Percentiles rank a stretch among this genome's conserved stretches.
Conservation (phyloP, 2,329 filamentous ascomycete genomes). For the Dactylellina sp. region DNA sequence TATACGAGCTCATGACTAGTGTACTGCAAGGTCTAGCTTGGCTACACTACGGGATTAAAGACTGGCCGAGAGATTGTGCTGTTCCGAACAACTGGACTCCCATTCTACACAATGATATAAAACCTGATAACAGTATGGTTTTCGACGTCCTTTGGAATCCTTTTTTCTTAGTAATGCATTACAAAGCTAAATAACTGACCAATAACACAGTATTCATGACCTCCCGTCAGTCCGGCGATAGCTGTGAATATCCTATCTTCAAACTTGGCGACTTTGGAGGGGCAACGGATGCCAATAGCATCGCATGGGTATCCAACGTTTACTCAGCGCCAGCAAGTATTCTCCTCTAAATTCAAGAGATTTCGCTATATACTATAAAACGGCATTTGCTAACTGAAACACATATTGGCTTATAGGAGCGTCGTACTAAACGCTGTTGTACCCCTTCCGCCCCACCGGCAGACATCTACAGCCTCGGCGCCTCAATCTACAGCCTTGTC, state of each 20-base stretch:
- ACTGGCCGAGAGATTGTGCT: slow-evolving; percentile 30
- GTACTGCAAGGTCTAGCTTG: slow-evolving; percentile 34
- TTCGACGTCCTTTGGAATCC: background rate
- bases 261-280: slow-evolving; percentile 40
- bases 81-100: slow-evolving; percentile 12
- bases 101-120: slow-evolving; percentile 45
- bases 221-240: slow-evolving; percentile 12
- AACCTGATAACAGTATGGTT: slow-evolving; percentile 37
- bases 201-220: slow-evolving; percentile 23
- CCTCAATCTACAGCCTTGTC: slow-evolving; percentile 13
- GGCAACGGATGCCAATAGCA: background rate
- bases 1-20: slow-evolving; percentile 31
- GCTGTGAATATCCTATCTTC: slow-evolving; percentile 27
- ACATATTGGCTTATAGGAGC: slow-evolving; percentile 32
- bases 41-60: slow-evolving; percentile 29
- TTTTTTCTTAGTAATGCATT: too few relatives aligned
- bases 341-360: background rate
- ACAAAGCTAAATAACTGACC: too few relatives aligned
- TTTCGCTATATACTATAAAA: background rate
- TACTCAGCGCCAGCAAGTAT: slow-evolving; percentile 16
- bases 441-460: slow-evolving; percentile 16
- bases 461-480: slow-evolving; percentile 32
- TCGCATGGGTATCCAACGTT: background rate
- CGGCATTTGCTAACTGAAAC: background rate
- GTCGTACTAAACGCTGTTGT: background rate